These are phyloP conservation scores for Harrya chromipes DNA, from an alignment of 768 basidiomycete genomes.

Conservation along the genomic window DNA sequence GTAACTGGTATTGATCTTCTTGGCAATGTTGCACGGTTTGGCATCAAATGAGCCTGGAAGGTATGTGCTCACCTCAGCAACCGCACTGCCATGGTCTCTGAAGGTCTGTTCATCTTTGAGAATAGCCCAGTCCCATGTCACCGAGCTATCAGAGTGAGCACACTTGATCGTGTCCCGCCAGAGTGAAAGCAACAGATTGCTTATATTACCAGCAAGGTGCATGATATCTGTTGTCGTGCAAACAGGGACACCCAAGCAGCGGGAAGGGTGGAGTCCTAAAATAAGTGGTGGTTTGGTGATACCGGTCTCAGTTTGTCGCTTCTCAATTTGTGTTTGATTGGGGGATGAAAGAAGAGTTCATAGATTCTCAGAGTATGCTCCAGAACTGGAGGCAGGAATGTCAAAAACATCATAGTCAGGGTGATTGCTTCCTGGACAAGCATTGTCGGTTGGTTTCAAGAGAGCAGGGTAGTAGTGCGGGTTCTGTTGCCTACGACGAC, in stretches of 20 bases:
- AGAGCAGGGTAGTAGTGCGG: not conserved
- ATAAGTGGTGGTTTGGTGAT: not conserved
- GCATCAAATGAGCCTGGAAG: not conserved
- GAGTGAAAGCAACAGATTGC: not conserved
- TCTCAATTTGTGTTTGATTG: not conserved
- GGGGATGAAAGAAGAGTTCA: not conserved
- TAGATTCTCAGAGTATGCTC: not conserved
- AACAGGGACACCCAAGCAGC: not conserved
- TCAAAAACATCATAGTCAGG: not conserved
- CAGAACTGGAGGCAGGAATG: not conserved
- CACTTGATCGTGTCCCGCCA: not conserved
- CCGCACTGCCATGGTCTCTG: not conserved
- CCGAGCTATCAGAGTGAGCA: not conserved
- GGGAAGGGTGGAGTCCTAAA: not conserved
- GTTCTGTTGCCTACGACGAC: not conserved
- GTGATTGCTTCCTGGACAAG: not conserved
- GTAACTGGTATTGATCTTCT: constrained; percentile 2
- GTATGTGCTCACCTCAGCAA: not conserved
- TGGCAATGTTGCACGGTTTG: too few relatives aligned
- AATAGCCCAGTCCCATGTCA: constrained; percentile 1
- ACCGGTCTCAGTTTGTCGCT: not conserved
- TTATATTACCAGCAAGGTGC: not conserved
- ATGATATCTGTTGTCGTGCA: constrained; percentile 6
- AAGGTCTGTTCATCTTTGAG: not conserved
- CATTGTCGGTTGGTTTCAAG: not conserved